Conservation (phyloP, 2,329 filamentous ascomycete species). For the Erysiphe pulchra region DNA sequence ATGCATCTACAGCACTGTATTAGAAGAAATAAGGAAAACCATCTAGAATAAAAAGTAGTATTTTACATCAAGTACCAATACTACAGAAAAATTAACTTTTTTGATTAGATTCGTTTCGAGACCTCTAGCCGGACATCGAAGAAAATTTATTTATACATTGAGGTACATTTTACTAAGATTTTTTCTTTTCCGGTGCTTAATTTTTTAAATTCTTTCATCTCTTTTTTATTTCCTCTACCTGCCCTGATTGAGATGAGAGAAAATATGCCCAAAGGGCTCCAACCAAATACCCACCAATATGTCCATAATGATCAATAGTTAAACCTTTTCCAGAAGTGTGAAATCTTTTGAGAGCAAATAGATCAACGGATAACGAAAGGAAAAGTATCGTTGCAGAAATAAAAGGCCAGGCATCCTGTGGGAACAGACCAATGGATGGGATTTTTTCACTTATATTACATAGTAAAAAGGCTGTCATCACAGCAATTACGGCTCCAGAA, state of each 20-base stretch:
- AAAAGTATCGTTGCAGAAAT: slow-evolving; percentile 29
- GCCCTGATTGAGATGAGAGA: slow-evolving; percentile 1
- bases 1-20: too few relatives aligned
- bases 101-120: too few relatives aligned
- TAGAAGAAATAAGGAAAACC: too few relatives aligned
- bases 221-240: too few relatives aligned
- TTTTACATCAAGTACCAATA: too few relatives aligned
- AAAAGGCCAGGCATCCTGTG: slow-evolving; percentile 24
- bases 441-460: slow-evolving; percentile 29
- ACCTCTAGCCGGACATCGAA: too few relatives aligned
- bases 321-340: neutral
- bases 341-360: slow-evolving; percentile 15
- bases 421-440: slow-evolving; percentile 26
- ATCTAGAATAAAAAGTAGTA: too few relatives aligned
- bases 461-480: slow-evolving; percentile 36
- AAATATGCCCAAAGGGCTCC: slow-evolving; percentile 10
- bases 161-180: too few relatives aligned
- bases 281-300: slow-evolving; percentile 14
- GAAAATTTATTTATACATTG: too few relatives aligned
- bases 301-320: slow-evolving; percentile 15
- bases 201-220: too few relatives aligned
- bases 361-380: slow-evolving; percentile 23
- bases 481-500: slow-evolving; percentile 35
- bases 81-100: too few relatives aligned
- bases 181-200: too few relatives aligned